Evolutionary conservation across 2,329 filamentous ascomycete species (phyloP).

Genomic region (Aureobasidium uvarum): DNA sequence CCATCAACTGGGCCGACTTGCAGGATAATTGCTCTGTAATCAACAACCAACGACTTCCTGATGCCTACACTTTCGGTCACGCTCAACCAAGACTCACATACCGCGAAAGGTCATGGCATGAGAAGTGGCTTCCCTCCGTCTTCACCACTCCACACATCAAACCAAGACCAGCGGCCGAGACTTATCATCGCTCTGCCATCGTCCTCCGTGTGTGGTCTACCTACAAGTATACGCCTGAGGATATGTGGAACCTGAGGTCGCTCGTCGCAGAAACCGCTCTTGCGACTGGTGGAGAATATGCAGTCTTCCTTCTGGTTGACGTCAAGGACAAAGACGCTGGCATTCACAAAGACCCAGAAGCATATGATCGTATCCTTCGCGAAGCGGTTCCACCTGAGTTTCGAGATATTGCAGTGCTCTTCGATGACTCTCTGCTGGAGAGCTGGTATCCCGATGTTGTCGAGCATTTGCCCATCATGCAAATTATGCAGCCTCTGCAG

Average conservation of each 20-base stretch:
- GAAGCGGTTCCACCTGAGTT: constrained; percentile 67
- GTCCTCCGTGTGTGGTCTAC: constrained; percentile 47
- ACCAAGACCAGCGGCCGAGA: neutral
- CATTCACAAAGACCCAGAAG: constrained; percentile 57
- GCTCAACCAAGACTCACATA: constrained; percentile 40
- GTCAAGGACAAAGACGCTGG: constrained; percentile 52
- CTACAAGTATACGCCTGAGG: constrained; percentile 45
- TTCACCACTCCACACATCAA: constrained; percentile 18
- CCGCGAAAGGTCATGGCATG: constrained; percentile 22
- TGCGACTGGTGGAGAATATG: constrained; percentile 45
- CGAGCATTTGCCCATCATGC: constrained; percentile 49
- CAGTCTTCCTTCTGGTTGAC: constrained; percentile 46
- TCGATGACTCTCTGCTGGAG: constrained; percentile 59
- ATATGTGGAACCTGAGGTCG: constrained; percentile 44
- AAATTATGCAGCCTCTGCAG: constrained; percentile 66
- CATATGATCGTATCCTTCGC: constrained; percentile 59
- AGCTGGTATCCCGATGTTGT: constrained; percentile 47
- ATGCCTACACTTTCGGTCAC: constrained; percentile 28
- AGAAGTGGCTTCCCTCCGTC: constrained; percentile 18
- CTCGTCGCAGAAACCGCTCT: constrained; percentile 46
- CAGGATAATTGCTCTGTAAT: constrained; percentile 62
- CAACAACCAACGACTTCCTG: constrained; percentile 61
- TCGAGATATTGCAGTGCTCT: constrained; percentile 66
- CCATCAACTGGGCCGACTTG: constrained; percentile 66
- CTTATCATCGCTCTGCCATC: constrained; percentile 35